Evolutionary conservation across 306 rosid species (phyloP), one percentile per base, ranked within the genome.

Genomic region (Albizia julibrissin): DNA sequence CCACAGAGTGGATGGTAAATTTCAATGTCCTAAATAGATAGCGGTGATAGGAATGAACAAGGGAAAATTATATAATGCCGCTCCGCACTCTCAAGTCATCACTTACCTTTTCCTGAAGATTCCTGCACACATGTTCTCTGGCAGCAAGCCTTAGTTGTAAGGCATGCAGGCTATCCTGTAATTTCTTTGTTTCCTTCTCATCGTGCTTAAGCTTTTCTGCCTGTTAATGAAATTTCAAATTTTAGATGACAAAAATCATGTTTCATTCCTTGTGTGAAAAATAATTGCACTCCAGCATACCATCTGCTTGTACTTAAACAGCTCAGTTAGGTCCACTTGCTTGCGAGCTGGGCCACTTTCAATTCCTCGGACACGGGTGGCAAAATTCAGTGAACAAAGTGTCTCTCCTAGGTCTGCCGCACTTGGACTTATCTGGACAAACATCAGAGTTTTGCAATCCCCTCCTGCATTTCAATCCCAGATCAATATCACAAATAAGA

Each of bases 361-460:
- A 11, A 94, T 83, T 82, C 99, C 97, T 2, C 98, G 84, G 61
- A 96, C 99, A 34, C 99, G 97, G 65, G 90, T 91, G 54, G 98
- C 98, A 82, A 96, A 96, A 86, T 96, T 93, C 78, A 96, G 80
- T 3, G 99, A 96, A 86, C 99, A 96, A 42, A 93, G 85, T 67
- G 99, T 96, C 69, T 96, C 99, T 76, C 99, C 99, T 43, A 86
- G 76, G 75, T 95, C 99, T 6, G 92, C 84, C 43, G 88, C 83
- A 75, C 93, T 90, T 18, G 99, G 99, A 84, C 99, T 91, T 37
- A 95, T 83, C 76, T 95, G 99, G 75, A 95, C 99, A 87, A 95
- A 93, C 99, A 95, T 95, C 79, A 95, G 79, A 16, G 99, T 95
- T 91, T 95, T 95, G 87, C 99, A 93, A 84, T 95, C 98, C 85